phyloP scores from a whole-genome alignment of 2,329 filamentous ascomycete genomes.

The Alternaria consortialis region DNA sequence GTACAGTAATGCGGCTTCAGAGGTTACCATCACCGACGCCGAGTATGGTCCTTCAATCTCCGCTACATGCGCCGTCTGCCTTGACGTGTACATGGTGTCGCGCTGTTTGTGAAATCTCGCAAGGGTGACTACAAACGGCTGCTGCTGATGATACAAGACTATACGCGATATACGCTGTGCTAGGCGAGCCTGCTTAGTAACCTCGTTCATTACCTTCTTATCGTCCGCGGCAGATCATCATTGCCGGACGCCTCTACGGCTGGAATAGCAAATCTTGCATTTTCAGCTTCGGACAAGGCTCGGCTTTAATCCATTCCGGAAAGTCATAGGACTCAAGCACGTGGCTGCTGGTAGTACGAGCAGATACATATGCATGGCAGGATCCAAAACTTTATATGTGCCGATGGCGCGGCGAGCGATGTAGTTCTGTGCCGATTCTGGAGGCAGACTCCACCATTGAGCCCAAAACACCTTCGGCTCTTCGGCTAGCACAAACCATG shows the following conservation, averaged over 20 bases:
- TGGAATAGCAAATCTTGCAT: slow-evolving; percentile 11
- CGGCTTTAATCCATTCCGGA: not conserved
- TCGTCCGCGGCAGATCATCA: not conserved
- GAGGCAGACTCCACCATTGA: slow-evolving; percentile 40
- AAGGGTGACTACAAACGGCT: not conserved
- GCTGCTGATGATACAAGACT: not conserved
- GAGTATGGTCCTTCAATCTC: slow-evolving; percentile 3
- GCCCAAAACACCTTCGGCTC: slow-evolving; percentile 44
- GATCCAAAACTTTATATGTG: slow-evolving; percentile 24
- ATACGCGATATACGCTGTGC: not conserved
- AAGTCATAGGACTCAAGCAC: not conserved
- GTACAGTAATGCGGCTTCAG: not conserved
- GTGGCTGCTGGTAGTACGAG: not conserved
- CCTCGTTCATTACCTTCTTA: not conserved
- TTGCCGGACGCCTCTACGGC: slow-evolving; percentile 4
- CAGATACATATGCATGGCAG: not conserved
- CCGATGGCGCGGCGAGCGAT: slow-evolving; percentile 39
- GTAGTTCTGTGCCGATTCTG: slow-evolving; percentile 25
- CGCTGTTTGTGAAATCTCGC: not conserved
- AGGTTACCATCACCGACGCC: not conserved
- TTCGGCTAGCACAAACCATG: slow-evolving; percentile 45
- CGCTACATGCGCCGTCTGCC: not conserved
- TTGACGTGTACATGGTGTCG: not conserved
- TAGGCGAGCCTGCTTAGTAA: not conserved
- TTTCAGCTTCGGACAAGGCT: not conserved